Evolutionary conservation across 257 asterid genomes (phyloP).

Genomic region (Parsonsia alboflavescens): DNA sequence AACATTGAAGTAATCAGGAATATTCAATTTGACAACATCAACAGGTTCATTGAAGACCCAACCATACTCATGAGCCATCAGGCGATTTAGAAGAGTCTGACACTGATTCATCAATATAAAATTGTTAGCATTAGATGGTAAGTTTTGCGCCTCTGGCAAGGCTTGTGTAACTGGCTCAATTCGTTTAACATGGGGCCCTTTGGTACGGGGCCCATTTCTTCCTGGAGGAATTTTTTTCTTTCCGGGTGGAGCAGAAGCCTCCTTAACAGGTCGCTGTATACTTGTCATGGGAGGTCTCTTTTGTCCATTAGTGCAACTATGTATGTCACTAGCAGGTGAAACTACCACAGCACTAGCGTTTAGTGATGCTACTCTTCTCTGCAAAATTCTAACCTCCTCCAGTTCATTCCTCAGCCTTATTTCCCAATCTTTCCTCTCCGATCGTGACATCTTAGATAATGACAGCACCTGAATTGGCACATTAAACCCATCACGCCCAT

Average conservation of each 20-base stretch:
- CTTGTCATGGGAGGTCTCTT: slow-evolving; percentile 41
- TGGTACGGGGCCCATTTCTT: slow-evolving; percentile 56
- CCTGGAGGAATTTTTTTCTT: slow-evolving; percentile 46
- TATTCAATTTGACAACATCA: slow-evolving; percentile 53
- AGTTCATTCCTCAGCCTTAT: slow-evolving; percentile 59
- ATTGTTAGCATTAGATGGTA: slow-evolving; percentile 32
- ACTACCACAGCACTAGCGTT: slow-evolving; percentile 19
- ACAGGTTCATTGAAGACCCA: slow-evolving; percentile 79
- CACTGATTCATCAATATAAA: slow-evolving; percentile 64
- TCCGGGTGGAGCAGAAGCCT: slow-evolving; percentile 26
- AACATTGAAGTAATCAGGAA: slow-evolving; percentile 65
- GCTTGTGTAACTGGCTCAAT: slow-evolving; percentile 25
- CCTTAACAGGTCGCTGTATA: slow-evolving; percentile 29
- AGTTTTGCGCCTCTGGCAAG: slow-evolving; percentile 10
- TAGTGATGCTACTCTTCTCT: slow-evolving; percentile 43
- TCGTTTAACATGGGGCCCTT: slow-evolving; percentile 38
- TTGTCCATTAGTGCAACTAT: slow-evolving; percentile 35
- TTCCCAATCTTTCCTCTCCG: slow-evolving; percentile 55
- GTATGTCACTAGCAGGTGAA: slow-evolving; percentile 40
- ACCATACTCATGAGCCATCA: slow-evolving; percentile 51
- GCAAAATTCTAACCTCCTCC: slow-evolving; percentile 56
- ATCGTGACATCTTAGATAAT: slow-evolving; percentile 50
- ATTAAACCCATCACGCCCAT: slow-evolving; percentile 37
- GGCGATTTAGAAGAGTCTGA: slow-evolving; percentile 40
- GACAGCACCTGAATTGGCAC: slow-evolving; percentile 52